Base-by-base conservation (phyloP, 305 asterid species). In the Solanum chacoense region DNA sequence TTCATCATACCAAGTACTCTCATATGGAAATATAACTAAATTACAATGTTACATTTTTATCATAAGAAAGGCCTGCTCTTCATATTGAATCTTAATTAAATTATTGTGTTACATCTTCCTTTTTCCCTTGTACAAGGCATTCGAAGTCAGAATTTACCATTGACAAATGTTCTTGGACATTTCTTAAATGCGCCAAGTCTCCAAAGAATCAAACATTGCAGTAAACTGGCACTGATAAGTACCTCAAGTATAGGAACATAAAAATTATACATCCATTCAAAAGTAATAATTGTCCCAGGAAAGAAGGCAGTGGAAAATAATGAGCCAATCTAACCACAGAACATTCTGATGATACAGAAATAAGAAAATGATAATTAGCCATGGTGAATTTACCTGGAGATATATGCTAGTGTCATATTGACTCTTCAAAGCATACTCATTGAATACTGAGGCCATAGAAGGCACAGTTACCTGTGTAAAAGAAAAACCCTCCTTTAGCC, bases 331-430 rank as follows among this genome's bases (percentile, higher is more conserved):
- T 84, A 84, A 32, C 87, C 74, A 32, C 42, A 84, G n/a, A 50
- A 18, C 74, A 55, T 55, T 32, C 32, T 31, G 31, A 32, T 84
- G 45, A 84, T 55, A 32, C 72, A 55, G 29, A 84, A 55, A 55
- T 45, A n/a, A 55, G 35, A 72, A 84, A 55, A 83, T 50, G 32
- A 32, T 32, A 50, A 55, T 34, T 22, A 84, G 18, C 87, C 29
- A 84, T 26, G 83, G 59, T 71, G 50, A 84, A 22, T 63, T 91
- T 91, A 95, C 99, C 98, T 97, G 99, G 93, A 97, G 99, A 93
- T 97, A 97, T 88, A 97, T 97, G 95, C 99, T 97, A 26, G 99
- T 97, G 91, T 97, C 99, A 78, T 93, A 96, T 91, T 98, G 99
- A 89, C 99, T 98, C 93, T 98, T 98, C 92, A 98, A 89, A 87